Base-by-base conservation (phyloP, 1,284 basidiomycete species). In the Crucibulum parvulum region DNA sequence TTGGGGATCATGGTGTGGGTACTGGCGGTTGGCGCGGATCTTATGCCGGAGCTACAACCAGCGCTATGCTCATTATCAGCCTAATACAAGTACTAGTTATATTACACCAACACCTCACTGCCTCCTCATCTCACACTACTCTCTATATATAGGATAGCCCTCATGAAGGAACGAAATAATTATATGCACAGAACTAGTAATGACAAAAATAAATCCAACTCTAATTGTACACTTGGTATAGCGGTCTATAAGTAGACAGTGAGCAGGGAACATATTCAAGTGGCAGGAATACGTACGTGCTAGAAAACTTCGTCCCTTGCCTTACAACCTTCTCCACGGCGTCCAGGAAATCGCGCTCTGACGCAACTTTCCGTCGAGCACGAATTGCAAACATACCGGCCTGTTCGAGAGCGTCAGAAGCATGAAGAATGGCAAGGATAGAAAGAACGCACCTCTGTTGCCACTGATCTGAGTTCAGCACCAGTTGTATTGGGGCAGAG, bases 301-400 rank as follows among this genome's bases (percentile, higher is more conserved):
- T 91, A 6, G 84, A 85, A 67, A 99, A 99, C 81, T 99, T 99
- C 70, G 94, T 96, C 53, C 97, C 97, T 80, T 99, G 96, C 72
- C 95, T 86, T 53, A 99, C 95, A 60, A 99, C 97, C 82, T 99
- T 99, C 81, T 99, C 97, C 4, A 99, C 97, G 6, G 96, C 94
- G 72, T 98, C 95, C 71, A 99, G 79, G 81, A 99, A 99, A 79
- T 99, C 98, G 59, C 95, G 90, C 75, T 99, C 98, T 5, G 95
- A 96, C 0, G 97, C 96, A 7, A 99, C 95, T 80, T 99, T 99
- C 77, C 98, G 87, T 68, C 98, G 85, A 57, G 96, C 94, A 62
- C 98, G 91, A 69, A 99, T 99, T 1, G 98, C 97, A 80, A 98
- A 99, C 98, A 99, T 99, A 46, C 98, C 98, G 38, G 98, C 98